Evolutionary conservation across 306 rosid species (phyloP).

Genomic region (Adenanthera pavonina): DNA sequence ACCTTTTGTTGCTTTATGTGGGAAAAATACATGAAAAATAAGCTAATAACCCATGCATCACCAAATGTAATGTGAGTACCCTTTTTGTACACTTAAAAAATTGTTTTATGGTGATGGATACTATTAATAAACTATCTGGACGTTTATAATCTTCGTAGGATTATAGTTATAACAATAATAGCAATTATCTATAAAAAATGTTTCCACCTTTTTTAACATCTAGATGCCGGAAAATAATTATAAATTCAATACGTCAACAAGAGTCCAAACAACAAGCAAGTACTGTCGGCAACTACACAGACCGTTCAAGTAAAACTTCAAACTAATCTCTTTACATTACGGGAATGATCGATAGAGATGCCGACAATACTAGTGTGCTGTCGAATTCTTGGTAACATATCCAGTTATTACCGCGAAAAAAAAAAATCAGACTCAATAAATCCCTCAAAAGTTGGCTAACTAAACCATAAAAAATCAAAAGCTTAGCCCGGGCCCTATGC

Average conservation of each 20-base stretch:
- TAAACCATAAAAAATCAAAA: not conserved
- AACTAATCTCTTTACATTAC: not conserved
- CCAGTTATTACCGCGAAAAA: not conserved
- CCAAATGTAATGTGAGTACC: conserved; percentile 18
- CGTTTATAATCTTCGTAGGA: not conserved
- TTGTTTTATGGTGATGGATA: not conserved
- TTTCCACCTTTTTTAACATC: not conserved
- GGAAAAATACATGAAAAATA: not conserved
- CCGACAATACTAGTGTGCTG: conserved; percentile 39
- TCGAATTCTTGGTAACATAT: conserved; percentile 34
- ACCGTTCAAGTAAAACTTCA: not conserved
- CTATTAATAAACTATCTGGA: conserved; percentile 7
- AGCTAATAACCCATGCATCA: not conserved
- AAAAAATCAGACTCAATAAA: not conserved
- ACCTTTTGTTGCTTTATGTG: not conserved
- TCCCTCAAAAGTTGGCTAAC: conserved; percentile 4
- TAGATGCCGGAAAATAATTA: conserved; percentile 1
- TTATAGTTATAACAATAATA: conserved; percentile 1
- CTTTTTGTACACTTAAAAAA: not conserved
- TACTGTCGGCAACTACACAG: conserved; percentile 36
- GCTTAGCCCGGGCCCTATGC: not conserved
- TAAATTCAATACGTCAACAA: conserved; percentile 31
- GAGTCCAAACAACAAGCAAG: conserved; percentile 32
- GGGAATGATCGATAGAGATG: conserved; percentile 9
- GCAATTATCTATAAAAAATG: not conserved